phyloP scores from a whole-genome alignment of 2,329 filamentous ascomycete genomes.

The Coniella vitis region DNA sequence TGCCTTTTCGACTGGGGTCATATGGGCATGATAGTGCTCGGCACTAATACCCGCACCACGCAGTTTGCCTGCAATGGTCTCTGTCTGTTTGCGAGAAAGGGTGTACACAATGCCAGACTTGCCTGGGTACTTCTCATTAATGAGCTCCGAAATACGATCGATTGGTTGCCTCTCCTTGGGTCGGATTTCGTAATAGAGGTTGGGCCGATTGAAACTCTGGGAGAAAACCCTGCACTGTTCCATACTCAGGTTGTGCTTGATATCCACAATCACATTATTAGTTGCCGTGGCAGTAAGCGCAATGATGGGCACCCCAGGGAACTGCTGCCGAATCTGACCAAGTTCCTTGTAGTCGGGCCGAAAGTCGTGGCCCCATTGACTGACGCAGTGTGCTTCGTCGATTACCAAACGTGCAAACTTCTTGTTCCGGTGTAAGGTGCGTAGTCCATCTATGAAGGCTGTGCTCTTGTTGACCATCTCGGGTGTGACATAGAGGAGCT shows the following conservation, averaged over 20 bases:
- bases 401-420: slow-evolving; percentile 89
- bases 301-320: slow-evolving; percentile 81
- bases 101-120: slow-evolving; percentile 92
- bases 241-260: slow-evolving; percentile 87
- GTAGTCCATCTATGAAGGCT: slow-evolving; percentile 58
- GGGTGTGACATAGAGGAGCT: slow-evolving; percentile 90
- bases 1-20: slow-evolving; percentile 61
- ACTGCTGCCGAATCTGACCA: slow-evolving; percentile 64
- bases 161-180: slow-evolving; percentile 57
- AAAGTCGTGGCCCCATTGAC: slow-evolving; percentile 98
- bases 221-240: slow-evolving; percentile 69
- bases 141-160: slow-evolving; percentile 54
- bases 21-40: slow-evolving; percentile 77
- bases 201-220: slow-evolving; percentile 96
- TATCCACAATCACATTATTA: slow-evolving; percentile 83
- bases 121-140: slow-evolving; percentile 60
- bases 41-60: slow-evolving; percentile 60
- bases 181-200: slow-evolving; percentile 81
- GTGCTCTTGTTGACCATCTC: slow-evolving; percentile 89
- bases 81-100: slow-evolving; percentile 75
- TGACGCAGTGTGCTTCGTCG: slow-evolving; percentile 98
- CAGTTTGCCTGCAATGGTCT: slow-evolving; percentile 69
- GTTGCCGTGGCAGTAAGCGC: slow-evolving; percentile 94
- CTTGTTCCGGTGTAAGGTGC: slow-evolving; percentile 58
- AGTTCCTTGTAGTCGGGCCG: slow-evolving; percentile 90